A percentile compares a stretch with the other conserved stretches of the same genome.
phyloP scores from a whole-genome alignment of 139 green algal genomes.

The Volvox africanus region DNA sequence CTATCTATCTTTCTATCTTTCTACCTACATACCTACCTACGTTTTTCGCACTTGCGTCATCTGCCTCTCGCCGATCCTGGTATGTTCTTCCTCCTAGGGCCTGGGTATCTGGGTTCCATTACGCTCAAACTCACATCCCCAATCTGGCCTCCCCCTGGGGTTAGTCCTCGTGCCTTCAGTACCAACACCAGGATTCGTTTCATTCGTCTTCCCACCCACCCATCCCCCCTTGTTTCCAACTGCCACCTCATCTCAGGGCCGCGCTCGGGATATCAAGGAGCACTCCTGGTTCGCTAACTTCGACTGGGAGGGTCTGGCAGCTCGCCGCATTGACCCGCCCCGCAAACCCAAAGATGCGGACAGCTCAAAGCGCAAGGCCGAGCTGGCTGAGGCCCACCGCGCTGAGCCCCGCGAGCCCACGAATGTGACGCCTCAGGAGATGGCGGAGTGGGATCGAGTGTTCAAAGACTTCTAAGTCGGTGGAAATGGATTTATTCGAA shows the following conservation, averaged over 20 bases:
- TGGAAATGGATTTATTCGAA: neutral
- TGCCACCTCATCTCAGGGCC: slow-evolving; percentile 57
- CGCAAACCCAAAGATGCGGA: slow-evolving; percentile 81
- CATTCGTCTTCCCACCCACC: too few relatives aligned
- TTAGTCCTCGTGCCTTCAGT: too few relatives aligned
- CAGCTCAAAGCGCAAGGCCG: slow-evolving; percentile 82
- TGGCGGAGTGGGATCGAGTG: slow-evolving; percentile 71
- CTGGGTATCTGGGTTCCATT: too few relatives aligned
- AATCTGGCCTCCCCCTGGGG: neutral
- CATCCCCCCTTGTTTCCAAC: too few relatives aligned
- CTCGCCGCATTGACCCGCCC: slow-evolving; percentile 81
- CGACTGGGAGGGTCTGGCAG: slow-evolving; percentile 90
- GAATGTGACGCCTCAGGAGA: slow-evolving; percentile 76
- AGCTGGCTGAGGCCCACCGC: slow-evolving; percentile 58
- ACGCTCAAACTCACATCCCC: neutral
- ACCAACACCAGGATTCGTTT: too few relatives aligned
- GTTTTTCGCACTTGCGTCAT: too few relatives aligned
- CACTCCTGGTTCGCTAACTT: slow-evolving; percentile 94
- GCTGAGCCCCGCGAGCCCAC: slow-evolving; percentile 56
- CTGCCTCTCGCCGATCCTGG: too few relatives aligned
- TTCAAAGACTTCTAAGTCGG: slow-evolving; percentile 61
- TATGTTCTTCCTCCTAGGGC: too few relatives aligned
- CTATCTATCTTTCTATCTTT: too few relatives aligned
- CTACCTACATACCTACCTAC: too few relatives aligned
- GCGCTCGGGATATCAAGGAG: slow-evolving; percentile 86